Percentiles rank a stretch among this genome's conserved stretches.
Conservation (phyloP, 495 filamentous ascomycete species). For the Aspergillus nidulans region DNA sequence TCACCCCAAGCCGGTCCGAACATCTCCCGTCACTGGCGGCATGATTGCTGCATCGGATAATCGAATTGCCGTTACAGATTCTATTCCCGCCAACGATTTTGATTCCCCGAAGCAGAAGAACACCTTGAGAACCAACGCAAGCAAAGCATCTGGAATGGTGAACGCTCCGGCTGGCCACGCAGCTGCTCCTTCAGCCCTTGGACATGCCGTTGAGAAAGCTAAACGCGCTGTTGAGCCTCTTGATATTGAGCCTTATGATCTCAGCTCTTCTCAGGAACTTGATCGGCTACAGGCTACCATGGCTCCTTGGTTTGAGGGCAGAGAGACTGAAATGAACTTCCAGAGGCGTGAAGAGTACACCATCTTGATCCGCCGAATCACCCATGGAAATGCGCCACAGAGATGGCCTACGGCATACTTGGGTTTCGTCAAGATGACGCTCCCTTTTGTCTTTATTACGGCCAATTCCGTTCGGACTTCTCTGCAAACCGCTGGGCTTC, state of each 20-base stretch:
- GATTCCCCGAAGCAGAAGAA: neutral
- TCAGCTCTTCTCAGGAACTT: conserved; percentile 75
- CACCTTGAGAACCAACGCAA: neutral
- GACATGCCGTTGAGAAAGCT: neutral
- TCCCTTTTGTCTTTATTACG: conserved; percentile 78
- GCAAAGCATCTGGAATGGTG: neutral
- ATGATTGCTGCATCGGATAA: neutral
- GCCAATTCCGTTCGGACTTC: conserved; percentile 85
- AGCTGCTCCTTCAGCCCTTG: neutral
- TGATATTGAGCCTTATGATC: conserved; percentile 73
- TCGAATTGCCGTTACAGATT: neutral
- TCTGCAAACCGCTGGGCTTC: conserved; percentile 77
- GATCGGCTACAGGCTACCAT: conserved; percentile 81
- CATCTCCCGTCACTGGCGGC: neutral
- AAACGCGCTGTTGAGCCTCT: conserved; percentile 57
- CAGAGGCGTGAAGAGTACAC: conserved; percentile 73
- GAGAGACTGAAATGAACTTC: conserved; percentile 90
- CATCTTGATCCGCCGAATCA: conserved; percentile 68
- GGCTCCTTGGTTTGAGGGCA: conserved; percentile 78
- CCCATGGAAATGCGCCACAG: conserved; percentile 79
- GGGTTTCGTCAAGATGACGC: neutral
- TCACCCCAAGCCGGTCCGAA: neutral
- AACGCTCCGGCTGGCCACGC: neutral
- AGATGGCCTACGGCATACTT: conserved; percentile 66
- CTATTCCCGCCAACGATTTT: neutral